Evolutionary conservation across 352 stramenopile species (phyloP).

Genomic region (Globisporangium radiosum): DNA sequence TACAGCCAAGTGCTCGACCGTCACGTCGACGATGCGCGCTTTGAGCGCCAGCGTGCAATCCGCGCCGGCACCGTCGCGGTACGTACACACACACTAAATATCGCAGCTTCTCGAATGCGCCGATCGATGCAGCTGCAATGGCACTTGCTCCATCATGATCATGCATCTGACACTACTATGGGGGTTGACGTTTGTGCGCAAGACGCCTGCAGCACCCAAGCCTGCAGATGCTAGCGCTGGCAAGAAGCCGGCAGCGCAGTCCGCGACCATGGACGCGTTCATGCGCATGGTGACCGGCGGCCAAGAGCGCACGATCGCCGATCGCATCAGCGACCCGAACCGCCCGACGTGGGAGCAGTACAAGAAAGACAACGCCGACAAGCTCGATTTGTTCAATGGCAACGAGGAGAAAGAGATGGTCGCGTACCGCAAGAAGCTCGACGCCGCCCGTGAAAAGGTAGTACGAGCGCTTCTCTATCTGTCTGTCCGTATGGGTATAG

Average conservation of each 20-base stretch:
- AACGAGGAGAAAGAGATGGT: conserved; percentile 92
- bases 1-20: conserved; percentile 77
- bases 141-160: not conserved
- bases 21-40: conserved; percentile 81
- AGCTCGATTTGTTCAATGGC: conserved; percentile 77
- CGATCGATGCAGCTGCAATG: not conserved
- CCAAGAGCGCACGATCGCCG: conserved; percentile 90
- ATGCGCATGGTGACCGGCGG: conserved; percentile 91
- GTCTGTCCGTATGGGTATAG: no score
- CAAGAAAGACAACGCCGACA: conserved; percentile 95
- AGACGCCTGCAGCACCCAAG: conserved; percentile 1
- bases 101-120: no score
- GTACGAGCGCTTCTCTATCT: conserved; percentile 13
- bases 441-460: conserved; percentile 86
- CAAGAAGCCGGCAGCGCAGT: conserved; percentile 30
- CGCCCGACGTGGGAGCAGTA: conserved; percentile 95
- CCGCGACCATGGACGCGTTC: conserved; percentile 91
- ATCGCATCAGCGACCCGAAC: conserved; percentile 91
- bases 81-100: conserved; percentile 3
- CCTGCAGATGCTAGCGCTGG: not conserved
- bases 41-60: conserved; percentile 64
- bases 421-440: conserved; percentile 90
- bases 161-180: not conserved
- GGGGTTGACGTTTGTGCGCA: no score
- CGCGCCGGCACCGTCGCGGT: conserved; percentile 34